Evolutionary conservation across 495 filamentous ascomycete species (phyloP), one percentile per base, ranked within the genome.

Genomic region (Hypoxylon lienhwacheense): DNA sequence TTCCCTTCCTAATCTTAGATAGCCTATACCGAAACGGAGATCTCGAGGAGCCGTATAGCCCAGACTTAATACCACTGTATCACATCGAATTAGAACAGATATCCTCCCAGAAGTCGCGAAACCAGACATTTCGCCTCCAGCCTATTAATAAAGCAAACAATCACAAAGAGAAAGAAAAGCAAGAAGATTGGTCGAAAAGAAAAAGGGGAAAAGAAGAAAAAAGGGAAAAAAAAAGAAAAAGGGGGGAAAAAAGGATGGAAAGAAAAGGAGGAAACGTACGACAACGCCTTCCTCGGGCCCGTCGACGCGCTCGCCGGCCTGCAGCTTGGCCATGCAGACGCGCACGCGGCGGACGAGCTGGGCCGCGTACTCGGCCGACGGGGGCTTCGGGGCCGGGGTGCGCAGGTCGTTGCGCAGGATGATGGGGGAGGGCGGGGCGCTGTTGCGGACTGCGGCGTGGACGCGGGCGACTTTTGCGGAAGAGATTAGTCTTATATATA

Each of bases 261-360:
- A 32, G 4, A 5, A 8, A 8, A 5, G 24, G 24, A 8, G 24
- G 24, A 5, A 14, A 25, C 56, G 17, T 48, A 60, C 56, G 25
- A 60, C 40, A 25, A 60, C 15, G 4, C 56, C 56, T 11, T 54
- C 32, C 20, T 41, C 50, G 1, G 39, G 56, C 7, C 56, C 56
- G 4, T 28, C 17, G 3, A 44, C 10, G 17, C 44, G 11, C 39
- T 54, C 44, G 4, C 44, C 56, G 0, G 7, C 4, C 16, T 14
- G 25, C 4, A 54, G 1, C 44, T 41, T 39, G 7, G 24, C 45
- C 7, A 60, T n/a, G 7, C 21, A 16, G 17, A 2, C 20, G 2
- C 45, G 49, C 19, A 60, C 46, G 20, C 56, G 56, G 3, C 33
- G 44, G 24, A 53, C 31, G n/a, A 59, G 36, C 55, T 59, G 55